Evolutionary conservation across 148 eudicot genomes (phyloP).

Genomic region (Amaranthus hypochondriacus): DNA sequence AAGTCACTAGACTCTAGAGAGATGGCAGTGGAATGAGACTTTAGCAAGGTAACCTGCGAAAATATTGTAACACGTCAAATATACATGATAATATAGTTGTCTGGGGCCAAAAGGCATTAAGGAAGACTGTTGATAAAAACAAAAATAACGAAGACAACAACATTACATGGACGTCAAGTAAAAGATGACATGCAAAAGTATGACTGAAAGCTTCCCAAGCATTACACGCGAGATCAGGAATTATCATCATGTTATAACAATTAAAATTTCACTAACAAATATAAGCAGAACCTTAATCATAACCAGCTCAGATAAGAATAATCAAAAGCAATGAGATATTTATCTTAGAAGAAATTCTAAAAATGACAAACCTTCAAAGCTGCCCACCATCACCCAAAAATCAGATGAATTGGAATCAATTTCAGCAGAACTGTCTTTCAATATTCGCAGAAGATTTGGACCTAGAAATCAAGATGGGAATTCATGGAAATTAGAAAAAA

Average conservation of each 20-base stretch:
- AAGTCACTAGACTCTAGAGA: background rate
- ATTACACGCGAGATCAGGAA: background rate
- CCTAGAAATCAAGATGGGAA: conserved; percentile 35
- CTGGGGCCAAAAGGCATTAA: no score
- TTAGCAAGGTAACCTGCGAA: no score
- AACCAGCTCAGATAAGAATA: background rate
- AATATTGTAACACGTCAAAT: no score
- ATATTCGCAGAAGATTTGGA: conserved; percentile 51
- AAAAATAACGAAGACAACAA: no score
- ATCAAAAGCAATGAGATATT: background rate
- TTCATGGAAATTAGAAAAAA: background rate
- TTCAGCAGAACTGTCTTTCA: conserved; percentile 70
- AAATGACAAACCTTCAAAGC: conserved; percentile 69
- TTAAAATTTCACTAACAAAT: background rate
- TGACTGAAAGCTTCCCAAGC: background rate
- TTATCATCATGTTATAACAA: background rate
- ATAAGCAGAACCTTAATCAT: conserved; percentile 6
- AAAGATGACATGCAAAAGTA: background rate
- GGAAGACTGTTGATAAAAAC: no score
- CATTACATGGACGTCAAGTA: background rate
- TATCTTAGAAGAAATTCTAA: background rate
- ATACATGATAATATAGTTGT: no score
- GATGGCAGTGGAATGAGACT: background rate
- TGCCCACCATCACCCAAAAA: conserved; percentile 98
- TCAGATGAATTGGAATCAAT: conserved; percentile 63